Evolutionary conservation across 2,329 filamentous ascomycete genomes (phyloP).

Genomic region (Ceratocystis papillata): DNA sequence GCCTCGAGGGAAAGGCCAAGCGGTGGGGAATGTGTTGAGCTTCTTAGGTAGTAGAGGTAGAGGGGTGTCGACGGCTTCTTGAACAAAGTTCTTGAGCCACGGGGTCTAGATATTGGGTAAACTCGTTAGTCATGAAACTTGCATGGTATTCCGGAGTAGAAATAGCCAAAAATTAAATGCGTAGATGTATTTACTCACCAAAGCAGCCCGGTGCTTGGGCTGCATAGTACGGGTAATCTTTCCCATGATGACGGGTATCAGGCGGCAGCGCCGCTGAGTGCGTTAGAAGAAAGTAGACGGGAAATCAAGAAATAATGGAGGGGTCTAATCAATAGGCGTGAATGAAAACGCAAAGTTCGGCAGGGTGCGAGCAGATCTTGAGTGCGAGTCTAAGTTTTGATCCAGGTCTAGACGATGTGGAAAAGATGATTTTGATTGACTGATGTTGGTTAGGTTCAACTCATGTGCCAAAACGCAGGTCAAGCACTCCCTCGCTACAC

Average conservation of each 20-base stretch:
- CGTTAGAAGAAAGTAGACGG: neutral
- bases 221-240: constrained; percentile 59
- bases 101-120: constrained; percentile 53
- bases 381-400: neutral
- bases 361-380: neutral
- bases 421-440: neutral
- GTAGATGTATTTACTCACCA: constrained; percentile 40
- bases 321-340: neutral
- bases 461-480: neutral
- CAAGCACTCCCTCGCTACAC: constrained; percentile 1
- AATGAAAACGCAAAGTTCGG: neutral
- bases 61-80: constrained; percentile 55
- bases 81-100: constrained; percentile 72
- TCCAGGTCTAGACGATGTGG: neutral
- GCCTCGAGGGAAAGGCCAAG: constrained; percentile 91
- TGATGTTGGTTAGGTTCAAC: neutral
- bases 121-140: constrained; percentile 6
- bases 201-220: constrained; percentile 54
- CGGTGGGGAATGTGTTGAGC: constrained; percentile 68
- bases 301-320: neutral
- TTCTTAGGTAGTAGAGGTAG: constrained; percentile 66
- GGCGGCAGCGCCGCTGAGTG: constrained; percentile 23
- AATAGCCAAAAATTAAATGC: neutral
- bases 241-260: constrained; percentile 45
- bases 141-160: neutral